Percentiles rank a stretch among this genome's conserved stretches.
These are phyloP conservation scores for Trametes maxima DNA, from an alignment of 768 basidiomycete species.

Conservation along the genomic window DNA sequence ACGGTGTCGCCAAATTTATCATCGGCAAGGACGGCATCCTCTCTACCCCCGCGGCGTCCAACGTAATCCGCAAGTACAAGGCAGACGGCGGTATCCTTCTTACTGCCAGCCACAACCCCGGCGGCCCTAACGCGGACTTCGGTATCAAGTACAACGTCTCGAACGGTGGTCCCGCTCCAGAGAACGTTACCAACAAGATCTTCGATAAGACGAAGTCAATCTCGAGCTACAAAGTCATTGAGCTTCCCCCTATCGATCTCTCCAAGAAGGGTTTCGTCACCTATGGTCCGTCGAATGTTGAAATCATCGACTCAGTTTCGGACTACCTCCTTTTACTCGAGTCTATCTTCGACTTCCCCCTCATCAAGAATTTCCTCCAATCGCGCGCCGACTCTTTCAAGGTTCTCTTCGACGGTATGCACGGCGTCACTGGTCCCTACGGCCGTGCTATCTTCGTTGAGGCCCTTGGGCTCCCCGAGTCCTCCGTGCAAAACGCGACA, in stretches of 20 bases:
- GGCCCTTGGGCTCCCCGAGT: slow-evolving; percentile 75
- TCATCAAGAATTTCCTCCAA: slow-evolving; percentile 87
- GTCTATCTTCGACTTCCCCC: slow-evolving; percentile 90
- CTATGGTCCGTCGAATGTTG: slow-evolving; percentile 82
- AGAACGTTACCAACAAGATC: slow-evolving; percentile 94
- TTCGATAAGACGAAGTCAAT: slow-evolving; percentile 91
- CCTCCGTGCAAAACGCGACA: slow-evolving; percentile 86
- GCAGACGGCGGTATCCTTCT: slow-evolving; percentile 96
- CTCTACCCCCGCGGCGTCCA: slow-evolving; percentile 96
- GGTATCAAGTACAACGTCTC: slow-evolving; percentile 99
- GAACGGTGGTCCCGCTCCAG: slow-evolving; percentile 97
- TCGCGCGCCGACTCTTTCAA: slow-evolving; percentile 69
- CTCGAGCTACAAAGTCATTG: slow-evolving; percentile 80
- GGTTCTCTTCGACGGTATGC: slow-evolving; percentile 93
- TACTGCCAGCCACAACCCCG: slow-evolving; percentile 97
- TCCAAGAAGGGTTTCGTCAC: slow-evolving; percentile 76
- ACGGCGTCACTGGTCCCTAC: slow-evolving; percentile 98
- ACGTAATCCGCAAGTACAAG: slow-evolving; percentile 94
- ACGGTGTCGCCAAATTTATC: slow-evolving; percentile 90
- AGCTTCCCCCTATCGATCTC: slow-evolving; percentile 77
- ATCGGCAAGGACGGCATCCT: slow-evolving; percentile 90
- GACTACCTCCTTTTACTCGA: slow-evolving; percentile 87
- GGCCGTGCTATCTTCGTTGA: slow-evolving; percentile 86
- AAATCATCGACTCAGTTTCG: slow-evolving; percentile 91
- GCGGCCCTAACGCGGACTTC: slow-evolving; percentile 97